These are phyloP conservation scores for Aphanomyces astaci DNA, from an alignment of 352 stramenopile genomes.

Conservation along the genomic window DNA sequence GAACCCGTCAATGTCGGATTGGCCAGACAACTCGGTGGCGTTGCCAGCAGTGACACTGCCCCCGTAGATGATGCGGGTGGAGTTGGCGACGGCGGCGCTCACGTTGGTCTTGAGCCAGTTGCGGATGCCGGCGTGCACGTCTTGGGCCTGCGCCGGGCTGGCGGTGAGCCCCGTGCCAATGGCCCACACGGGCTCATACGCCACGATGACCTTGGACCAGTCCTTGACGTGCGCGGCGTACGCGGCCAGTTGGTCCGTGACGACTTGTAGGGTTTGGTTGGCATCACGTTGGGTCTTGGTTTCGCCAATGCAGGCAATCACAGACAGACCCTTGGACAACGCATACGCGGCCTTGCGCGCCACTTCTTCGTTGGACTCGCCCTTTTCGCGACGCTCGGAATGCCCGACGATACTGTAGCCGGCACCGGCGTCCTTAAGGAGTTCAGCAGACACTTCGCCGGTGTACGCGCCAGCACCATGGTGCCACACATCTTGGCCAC, in stretches of 20 bases:
- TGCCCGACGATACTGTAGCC: constrained; percentile 96
- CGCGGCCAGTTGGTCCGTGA: constrained; percentile 89
- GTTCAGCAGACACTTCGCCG: constrained; percentile 96
- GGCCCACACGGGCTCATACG: constrained; percentile 97
- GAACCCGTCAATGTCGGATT: constrained; percentile 97
- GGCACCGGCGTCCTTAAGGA: constrained; percentile 93
- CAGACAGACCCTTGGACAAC: constrained; percentile 87
- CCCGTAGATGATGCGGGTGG: constrained; percentile 96
- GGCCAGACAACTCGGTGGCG: constrained; percentile 88
- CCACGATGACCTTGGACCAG: constrained; percentile 94
- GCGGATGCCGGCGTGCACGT: constrained; percentile 95
- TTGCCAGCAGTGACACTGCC: constrained; percentile 92
- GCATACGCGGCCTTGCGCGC: constrained; percentile 92
- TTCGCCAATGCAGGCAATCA: constrained; percentile 97
- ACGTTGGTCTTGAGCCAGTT: constrained; percentile 90
- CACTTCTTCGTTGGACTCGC: constrained; percentile 88
- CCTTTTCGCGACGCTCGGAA: constrained; percentile 91
- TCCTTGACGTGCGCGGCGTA: constrained; percentile 85
- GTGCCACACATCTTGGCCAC: constrained; percentile 93
- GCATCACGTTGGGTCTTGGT: constrained; percentile 91
- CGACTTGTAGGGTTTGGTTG: constrained; percentile 90
- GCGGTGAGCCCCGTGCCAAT: constrained; percentile 98
- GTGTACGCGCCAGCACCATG: constrained; percentile 94
- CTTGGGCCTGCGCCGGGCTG: constrained; percentile 96
- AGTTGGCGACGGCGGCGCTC: constrained; percentile 81